Evolutionary conservation across 192 early-diverging fungal species (phyloP).

Genomic region (Obelidium mucronatum): DNA sequence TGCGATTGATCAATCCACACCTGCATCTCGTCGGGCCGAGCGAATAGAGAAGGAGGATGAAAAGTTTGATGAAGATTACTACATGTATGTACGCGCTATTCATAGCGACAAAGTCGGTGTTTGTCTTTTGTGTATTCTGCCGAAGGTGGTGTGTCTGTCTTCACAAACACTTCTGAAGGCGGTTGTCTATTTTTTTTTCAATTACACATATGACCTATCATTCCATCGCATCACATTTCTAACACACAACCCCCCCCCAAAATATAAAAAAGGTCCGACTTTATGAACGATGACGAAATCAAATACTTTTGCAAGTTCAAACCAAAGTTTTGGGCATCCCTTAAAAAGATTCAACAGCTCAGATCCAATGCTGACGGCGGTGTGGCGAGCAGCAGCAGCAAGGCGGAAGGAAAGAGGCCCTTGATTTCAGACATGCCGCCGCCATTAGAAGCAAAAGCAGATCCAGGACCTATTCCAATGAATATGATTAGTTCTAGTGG

Average conservation of each 20-base stretch:
- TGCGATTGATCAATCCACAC: constrained; percentile 57
- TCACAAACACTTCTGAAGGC: no score
- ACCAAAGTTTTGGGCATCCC: constrained; percentile 65
- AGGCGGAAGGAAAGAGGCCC: not conserved
- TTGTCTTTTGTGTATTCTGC: no score
- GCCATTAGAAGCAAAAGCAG: not conserved
- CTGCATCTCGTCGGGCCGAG: constrained; percentile 59
- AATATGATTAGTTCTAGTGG: constrained; percentile 34
- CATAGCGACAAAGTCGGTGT: no score
- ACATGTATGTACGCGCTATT: constrained; percentile 64
- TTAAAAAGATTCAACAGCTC: constrained; percentile 73
- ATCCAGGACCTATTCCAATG: constrained; percentile 14
- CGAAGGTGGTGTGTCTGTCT: no score
- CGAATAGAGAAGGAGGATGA: constrained; percentile 76
- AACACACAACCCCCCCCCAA: no score
- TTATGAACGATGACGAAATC: constrained; percentile 88
- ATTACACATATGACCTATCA: not conserved
- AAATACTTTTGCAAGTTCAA: constrained; percentile 75
- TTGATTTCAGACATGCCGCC: not conserved
- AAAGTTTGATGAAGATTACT: constrained; percentile 93
- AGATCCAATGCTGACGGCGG: not conserved
- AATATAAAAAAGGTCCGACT: constrained; percentile 81
- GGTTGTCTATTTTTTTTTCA: no score
- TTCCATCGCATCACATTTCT: no score
- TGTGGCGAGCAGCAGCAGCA: not conserved